Conservation (phyloP, 768 basidiomycete species). For the Rhodosporidiobolus sp. region DNA sequence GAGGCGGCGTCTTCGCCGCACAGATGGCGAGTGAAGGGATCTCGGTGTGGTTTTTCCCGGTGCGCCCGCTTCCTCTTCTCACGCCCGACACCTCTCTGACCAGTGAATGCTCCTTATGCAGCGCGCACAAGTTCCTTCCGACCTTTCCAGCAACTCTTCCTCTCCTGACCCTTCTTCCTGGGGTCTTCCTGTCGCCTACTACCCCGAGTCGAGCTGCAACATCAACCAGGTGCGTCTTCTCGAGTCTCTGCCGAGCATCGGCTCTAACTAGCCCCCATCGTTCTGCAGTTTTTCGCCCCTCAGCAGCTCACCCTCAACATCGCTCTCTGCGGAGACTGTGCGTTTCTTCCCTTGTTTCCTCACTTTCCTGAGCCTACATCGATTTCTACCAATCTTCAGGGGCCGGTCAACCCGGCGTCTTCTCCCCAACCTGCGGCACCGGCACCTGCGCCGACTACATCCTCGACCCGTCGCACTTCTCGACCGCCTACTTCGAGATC, state of each 20-base stretch:
- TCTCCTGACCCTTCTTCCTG: conserved; percentile 54
- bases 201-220: conserved; percentile 46
- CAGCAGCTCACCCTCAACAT: conserved; percentile 45
- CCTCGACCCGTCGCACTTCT: conserved; percentile 61
- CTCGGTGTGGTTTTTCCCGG: conserved; percentile 61
- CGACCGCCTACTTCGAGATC: conserved; percentile 71
- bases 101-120: conserved; percentile 2
- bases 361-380: no score
- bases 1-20: conserved; percentile 56
- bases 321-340: conserved; percentile 43
- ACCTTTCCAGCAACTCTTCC: conserved; percentile 41
- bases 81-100: no score
- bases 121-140: conserved; percentile 44
- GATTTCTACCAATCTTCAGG: background rate
- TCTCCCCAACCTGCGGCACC: conserved; percentile 60
- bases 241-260: no score
- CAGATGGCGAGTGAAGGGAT: conserved; percentile 52
- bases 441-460: conserved; percentile 68
- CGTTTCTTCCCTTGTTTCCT: conserved; percentile 46
- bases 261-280: no score
- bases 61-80: conserved; percentile 30
- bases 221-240: no score
- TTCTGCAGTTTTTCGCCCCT: conserved; percentile 47
- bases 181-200: conserved; percentile 69
- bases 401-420: conserved; percentile 56